Conservation (phyloP, 1,139 yeast genomes). For the Blastobotrys serpentis region DNA sequence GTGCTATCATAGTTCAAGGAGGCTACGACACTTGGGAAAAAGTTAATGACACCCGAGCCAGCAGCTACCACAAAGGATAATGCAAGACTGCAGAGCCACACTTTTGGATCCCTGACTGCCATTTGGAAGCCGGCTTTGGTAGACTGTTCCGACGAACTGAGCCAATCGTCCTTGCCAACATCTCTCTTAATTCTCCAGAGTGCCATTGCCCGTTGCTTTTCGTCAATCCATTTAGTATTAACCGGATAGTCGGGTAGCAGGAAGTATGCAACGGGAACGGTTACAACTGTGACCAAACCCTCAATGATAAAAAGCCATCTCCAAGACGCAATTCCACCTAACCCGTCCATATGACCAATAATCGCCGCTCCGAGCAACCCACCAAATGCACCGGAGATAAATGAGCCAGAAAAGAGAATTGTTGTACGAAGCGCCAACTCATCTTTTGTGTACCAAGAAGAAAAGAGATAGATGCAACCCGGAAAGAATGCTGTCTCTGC, state of each 20-base stretch:
- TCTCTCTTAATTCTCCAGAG: constrained; percentile 13
- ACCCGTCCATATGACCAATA: constrained; percentile 35
- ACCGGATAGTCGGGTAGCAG: constrained; percentile 53
- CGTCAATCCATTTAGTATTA: constrained; percentile 49
- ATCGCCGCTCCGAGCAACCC: constrained; percentile 38
- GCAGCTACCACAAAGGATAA: constrained; percentile 57
- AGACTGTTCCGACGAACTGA: constrained; percentile 40
- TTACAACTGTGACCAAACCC: constrained; percentile 32
- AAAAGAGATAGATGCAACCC: constrained; percentile 34
- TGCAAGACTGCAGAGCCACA: background rate
- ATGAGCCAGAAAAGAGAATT: constrained; percentile 49
- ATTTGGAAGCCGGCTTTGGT: constrained; percentile 31
- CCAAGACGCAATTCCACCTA: constrained; percentile 40
- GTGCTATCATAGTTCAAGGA: constrained; percentile 48
- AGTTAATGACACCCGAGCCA: constrained; percentile 56
- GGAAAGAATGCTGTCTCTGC: constrained; percentile 33
- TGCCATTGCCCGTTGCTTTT: constrained; percentile 28
- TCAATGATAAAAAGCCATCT: constrained; percentile 41
- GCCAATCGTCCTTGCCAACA: constrained; percentile 43
- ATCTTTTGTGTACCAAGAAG: constrained; percentile 34
- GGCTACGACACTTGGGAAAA: constrained; percentile 60
- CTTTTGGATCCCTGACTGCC: constrained; percentile 7
- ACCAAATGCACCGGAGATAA: constrained; percentile 37
- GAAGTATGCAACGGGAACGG: constrained; percentile 49
- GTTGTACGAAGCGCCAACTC: constrained; percentile 51